phyloP scores from a whole-genome alignment of 805 yeast species.

The Nematodospora valgi region DNA sequence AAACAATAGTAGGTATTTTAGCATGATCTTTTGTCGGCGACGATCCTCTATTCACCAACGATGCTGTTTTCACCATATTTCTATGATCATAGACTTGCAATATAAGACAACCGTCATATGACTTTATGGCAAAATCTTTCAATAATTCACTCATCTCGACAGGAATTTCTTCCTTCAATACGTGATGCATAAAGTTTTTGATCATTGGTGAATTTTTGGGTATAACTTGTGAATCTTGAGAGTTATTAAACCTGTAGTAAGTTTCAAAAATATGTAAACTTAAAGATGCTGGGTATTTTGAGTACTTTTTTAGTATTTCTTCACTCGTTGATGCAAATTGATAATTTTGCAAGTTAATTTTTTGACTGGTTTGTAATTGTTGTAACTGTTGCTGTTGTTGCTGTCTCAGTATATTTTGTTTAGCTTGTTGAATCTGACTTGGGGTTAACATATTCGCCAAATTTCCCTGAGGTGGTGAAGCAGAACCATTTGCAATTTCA shows the following conservation, averaged over 20 bases:
- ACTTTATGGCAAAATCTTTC: slow-evolving; percentile 77
- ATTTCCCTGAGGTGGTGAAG: neutral
- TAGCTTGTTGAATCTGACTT: slow-evolving; percentile 12
- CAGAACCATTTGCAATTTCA: slow-evolving; percentile 4
- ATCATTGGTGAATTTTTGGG: slow-evolving; percentile 76
- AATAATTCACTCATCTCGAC: slow-evolving; percentile 86
- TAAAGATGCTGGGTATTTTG: slow-evolving; percentile 72
- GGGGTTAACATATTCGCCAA: slow-evolving; percentile 1
- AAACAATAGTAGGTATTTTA: slow-evolving; percentile 12
- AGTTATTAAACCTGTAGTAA: slow-evolving; percentile 87
- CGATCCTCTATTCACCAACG: neutral
- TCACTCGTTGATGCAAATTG: slow-evolving; percentile 69
- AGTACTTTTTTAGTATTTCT: slow-evolving; percentile 72
- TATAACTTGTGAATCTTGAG: slow-evolving; percentile 71
- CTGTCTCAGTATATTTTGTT: slow-evolving; percentile 9
- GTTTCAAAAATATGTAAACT: slow-evolving; percentile 90
- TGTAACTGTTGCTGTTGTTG: slow-evolving; percentile 20
- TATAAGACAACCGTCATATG: slow-evolving; percentile 88
- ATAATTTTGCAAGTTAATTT: slow-evolving; percentile 32
- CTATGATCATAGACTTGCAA: slow-evolving; percentile 87
- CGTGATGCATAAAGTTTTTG: slow-evolving; percentile 74
- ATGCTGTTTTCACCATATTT: slow-evolving; percentile 28
- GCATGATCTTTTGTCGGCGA: slow-evolving; percentile 2
- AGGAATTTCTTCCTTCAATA: slow-evolving; percentile 81
- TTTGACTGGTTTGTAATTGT: slow-evolving; percentile 17